Base-by-base conservation (phyloP, 768 basidiomycete genomes). In the Cyclocybe cylindracea region DNA sequence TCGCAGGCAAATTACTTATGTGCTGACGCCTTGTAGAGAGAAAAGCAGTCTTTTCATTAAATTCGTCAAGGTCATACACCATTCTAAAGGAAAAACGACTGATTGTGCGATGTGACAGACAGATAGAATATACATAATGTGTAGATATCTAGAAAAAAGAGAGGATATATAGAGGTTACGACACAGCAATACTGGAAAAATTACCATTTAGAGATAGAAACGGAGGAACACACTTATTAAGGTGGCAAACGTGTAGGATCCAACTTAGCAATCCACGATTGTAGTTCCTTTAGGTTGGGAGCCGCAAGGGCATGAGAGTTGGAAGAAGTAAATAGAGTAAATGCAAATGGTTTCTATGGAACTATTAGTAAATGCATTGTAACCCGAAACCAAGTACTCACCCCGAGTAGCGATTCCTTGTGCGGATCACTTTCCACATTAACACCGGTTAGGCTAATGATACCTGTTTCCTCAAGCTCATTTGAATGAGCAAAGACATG, bases 291-390 rank as follows among this genome's bases (percentile, higher is more conserved):
- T 51, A 76, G 70, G 61, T 77, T 91, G 2, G 87, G 82, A 33
- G 94, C 92, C 7, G 90, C 87, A 8, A 97, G 78, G 35, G 91
- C 91, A 71, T 94, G 88, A 19, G 94, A 94, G 67, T 97, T 96
- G 7, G 91, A 90, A 10, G 91, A 78, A 2, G 94, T 94, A 70
- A 95, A 96, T 32, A 97, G 79, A 10, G 91, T 94, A 70, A 97
- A 95, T 10, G 87, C 88, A 68, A 85, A 87, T 33, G 78, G 84
- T 78, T 87, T 91, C 94, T 94, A 64, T 31, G 24, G 43, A 38
- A 34, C 48, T 44, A 40, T 51, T 44, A 11, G 44, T 24, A 57
- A 37, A 41, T 44, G 13, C 37, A n/a, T 43, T n/a, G 1, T 14
- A 4, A 41, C 29, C 13, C 16, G 24, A 49, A n/a, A 47, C 8